Percentiles rank a stretch among this genome's conserved stretches.
Conservation (phyloP, 2,329 filamentous ascomycete genomes). For the Aspergillus thermomutatus region DNA sequence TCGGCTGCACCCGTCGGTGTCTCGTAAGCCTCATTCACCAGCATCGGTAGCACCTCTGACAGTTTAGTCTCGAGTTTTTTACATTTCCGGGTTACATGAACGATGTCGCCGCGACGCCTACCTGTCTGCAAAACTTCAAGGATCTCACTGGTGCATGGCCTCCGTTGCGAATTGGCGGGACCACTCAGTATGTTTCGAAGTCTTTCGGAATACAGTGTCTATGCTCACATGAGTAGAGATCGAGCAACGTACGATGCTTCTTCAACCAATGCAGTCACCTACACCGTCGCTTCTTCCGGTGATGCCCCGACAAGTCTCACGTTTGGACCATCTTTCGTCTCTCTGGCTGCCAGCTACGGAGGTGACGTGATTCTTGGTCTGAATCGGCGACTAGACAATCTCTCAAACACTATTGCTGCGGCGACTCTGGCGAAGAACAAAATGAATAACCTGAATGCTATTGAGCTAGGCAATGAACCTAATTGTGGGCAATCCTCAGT, state of each 20-base stretch:
- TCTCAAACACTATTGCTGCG: slow-evolving; percentile 54
- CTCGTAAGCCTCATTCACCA: too few species aligned
- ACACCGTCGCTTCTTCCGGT: slow-evolving; percentile 45
- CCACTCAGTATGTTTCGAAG: too few species aligned
- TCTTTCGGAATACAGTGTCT: too few species aligned
- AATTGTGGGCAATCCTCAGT: slow-evolving; percentile 45
- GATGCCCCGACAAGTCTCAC: slow-evolving; percentile 52
- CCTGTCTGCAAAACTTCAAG: too few species aligned
- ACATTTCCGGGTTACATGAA: too few species aligned
- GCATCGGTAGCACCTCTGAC: too few species aligned
- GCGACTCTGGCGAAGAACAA: slow-evolving; percentile 43
- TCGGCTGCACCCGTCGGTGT: too few species aligned
- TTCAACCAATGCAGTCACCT: slow-evolving; percentile 48
- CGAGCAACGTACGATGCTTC: slow-evolving; percentile 51
- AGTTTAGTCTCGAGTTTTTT: too few species aligned
- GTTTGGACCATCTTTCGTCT: slow-evolving; percentile 53
- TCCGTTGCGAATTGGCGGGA: too few species aligned
- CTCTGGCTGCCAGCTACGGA: slow-evolving; percentile 47
- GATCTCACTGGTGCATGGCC: too few species aligned
- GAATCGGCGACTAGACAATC: slow-evolving; percentile 52
- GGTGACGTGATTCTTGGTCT: slow-evolving; percentile 52
- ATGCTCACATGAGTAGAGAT: too few species aligned
- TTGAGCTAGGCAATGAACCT: slow-evolving; percentile 58
- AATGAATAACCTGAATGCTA: slow-evolving; percentile 51
- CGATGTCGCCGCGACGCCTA: too few species aligned